These are phyloP conservation scores for Cynara cardunculus DNA, from an alignment of 129 eudicot species.

Conservation along the genomic window DNA sequence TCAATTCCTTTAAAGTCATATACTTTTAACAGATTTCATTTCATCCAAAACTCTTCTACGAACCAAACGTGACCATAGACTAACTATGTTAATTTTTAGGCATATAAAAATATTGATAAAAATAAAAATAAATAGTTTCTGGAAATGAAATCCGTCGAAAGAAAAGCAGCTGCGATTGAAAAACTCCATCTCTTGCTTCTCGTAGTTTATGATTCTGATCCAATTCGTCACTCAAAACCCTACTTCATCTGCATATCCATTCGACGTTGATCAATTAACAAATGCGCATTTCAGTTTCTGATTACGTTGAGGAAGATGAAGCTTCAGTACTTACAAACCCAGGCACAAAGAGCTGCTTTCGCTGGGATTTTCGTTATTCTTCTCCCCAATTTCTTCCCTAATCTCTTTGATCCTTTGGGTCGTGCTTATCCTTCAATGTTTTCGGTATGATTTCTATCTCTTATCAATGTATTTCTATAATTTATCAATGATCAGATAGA, in stretches of 20 bases:
- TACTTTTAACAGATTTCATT: too few species aligned
- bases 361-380: slow-evolving; percentile 40
- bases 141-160: background rate
- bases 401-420: slow-evolving; percentile 52
- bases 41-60: too few species aligned
- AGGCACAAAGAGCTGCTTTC: slow-evolving; percentile 34
- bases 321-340: slow-evolving; percentile 32
- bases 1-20: too few species aligned
- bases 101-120: too few species aligned
- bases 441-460: slow-evolving; percentile 38
- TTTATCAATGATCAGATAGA: background rate
- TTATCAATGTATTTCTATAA: background rate
- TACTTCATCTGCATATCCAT: background rate
- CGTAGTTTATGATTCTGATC: background rate
- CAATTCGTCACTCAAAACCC: background rate
- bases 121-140: too few species aligned
- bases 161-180: background rate
- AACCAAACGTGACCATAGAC: too few species aligned
- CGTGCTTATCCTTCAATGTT: slow-evolving; percentile 56
- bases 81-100: too few species aligned
- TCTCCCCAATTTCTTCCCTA: slow-evolving; percentile 57
- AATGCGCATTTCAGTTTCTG: slow-evolving; percentile 14
- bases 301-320: slow-evolving; percentile 23
- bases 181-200: background rate
- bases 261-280: slow-evolving; percentile 1